A percentile compares a stretch with the other conserved stretches of the same genome.
These are phyloP conservation scores for Fusarium chaquense DNA, from an alignment of 2,329 filamentous ascomycete species.

Conservation along the genomic window DNA sequence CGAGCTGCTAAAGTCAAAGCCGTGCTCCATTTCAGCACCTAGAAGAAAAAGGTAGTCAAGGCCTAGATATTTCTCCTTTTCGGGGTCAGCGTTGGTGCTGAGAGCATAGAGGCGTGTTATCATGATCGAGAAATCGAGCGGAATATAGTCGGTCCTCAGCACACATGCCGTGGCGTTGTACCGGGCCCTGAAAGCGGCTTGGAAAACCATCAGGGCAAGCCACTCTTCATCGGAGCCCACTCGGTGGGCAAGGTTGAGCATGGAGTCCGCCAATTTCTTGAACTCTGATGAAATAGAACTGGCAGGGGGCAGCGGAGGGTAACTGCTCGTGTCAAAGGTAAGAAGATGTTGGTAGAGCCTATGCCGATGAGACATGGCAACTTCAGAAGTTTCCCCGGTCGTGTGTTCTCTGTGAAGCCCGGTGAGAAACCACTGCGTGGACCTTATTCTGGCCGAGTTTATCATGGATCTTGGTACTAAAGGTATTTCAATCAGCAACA, in stretches of 20 bases:
- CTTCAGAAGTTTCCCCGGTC: background rate
- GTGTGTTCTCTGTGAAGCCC: background rate
- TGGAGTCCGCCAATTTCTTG: background rate
- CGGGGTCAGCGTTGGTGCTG: too few relatives aligned
- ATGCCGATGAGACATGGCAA: background rate
- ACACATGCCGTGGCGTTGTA: background rate
- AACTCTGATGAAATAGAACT: background rate
- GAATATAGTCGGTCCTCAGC: background rate
- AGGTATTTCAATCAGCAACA: background rate
- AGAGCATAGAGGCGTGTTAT: background rate
- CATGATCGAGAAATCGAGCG: background rate
- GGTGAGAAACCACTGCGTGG: background rate
- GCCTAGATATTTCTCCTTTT: background rate
- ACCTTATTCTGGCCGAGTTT: background rate
- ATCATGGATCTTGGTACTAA: background rate
- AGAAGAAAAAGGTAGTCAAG: background rate
- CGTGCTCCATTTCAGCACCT: background rate
- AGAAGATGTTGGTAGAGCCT: background rate
- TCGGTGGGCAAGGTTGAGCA: background rate
- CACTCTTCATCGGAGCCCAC: background rate
- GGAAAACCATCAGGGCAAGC: background rate
- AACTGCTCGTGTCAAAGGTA: background rate
- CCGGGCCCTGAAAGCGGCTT: background rate
- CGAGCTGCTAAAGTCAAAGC: background rate
- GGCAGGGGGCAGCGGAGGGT: background rate